Evolutionary conservation across 768 basidiomycete species (phyloP), one percentile per base, ranked within the genome.

Genomic region (Russula emetica): DNA sequence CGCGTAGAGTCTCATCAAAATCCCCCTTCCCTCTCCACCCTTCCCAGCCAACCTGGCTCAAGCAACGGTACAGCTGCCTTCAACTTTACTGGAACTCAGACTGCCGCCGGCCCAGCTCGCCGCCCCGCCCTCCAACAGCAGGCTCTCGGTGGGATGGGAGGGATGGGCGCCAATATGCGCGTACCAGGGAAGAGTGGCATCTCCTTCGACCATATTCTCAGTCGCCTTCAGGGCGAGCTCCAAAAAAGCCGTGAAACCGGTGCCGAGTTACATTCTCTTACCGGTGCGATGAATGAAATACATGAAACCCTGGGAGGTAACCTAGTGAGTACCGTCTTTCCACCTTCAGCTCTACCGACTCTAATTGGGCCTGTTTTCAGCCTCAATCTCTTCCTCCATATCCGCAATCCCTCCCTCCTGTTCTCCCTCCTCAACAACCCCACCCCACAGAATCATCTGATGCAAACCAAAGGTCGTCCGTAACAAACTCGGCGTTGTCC

Each of bases 221-320:
- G 81, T 61, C 84, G 92, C 40, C 78, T 98, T 2, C 95, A 98
- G 73, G 86, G 87, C 67, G 95, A 98, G 72, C 84, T 98, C n/a
- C 88, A 90, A 76, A 97, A 96, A 77, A 94, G 92, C 70, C 85
- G 92, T 20, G 96, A 98, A 72, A 97, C 95, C 0, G 92, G 92
- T 16, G 80, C 86, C 0, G 95, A 98, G 71, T 78, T 99, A 4
- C 84, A 86, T 66, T 83, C 83, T 0, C 76, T 98, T 36, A 87
- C 83, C 18, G 82, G 82, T 14, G 81, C 90, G 5, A 92, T 99
- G 84, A 83, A 79, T 47, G 94, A 97, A n/a, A 91, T 98, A 50
- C 88, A 92, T 64, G 93, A 97, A 69, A 94, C 91, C 0, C 78
- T 99, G 6, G 89, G 90, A 38, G 96, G 96, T 2, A 82, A 84